Base-by-base conservation (phyloP, 176 grass and related monocot species). In the Metroxylon sagu region DNA sequence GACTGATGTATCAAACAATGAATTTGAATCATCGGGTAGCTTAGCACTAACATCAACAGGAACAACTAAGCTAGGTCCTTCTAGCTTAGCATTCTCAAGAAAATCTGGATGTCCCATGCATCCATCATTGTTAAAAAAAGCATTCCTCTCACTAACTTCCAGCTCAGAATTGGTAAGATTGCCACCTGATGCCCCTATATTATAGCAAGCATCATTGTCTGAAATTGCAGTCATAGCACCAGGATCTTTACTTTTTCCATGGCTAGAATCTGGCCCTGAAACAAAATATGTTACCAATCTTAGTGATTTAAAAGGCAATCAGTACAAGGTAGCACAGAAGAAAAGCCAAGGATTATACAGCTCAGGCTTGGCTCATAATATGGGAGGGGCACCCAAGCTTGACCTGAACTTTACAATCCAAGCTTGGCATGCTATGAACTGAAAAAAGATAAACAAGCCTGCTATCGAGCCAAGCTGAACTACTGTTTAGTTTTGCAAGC, bases 21-120 rank as follows among this genome's bases (percentile, higher is more conserved):
- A 67, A 68, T 62, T 80, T 55, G 79, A 76, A 54, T 75, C 74
- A 43, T 85, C 71, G 7, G 84, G 79, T 54, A 98, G 67, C 57
- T 85, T 81, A 69, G 68, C 28, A 65, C 78, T 72, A 77, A 71
- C 19, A 69, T 53, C 60, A 56, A 71, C 54, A 19, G 15, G 3
- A 62, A 10, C 16, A 43, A 15, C 4, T 21, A 50, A 73, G 21
- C 31, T 16, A 43, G 35, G 5, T 2, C 16, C 14, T 53, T 50
- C 28, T 25, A 17, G 10, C 5, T 73, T 63, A 18, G 19, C 52
- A 43, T 73, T 73, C 48, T 63, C 55, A 18, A 18, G 48, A 21
- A 66, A 72, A 55, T 68, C 66, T 21, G 70, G 16, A 29, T 70
- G 19, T 49, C 49, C 43, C 52, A 54, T 28, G 49, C 60, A 43